phyloP scores from a whole-genome alignment of 208 protist species.

The Crithidia acanthocephali region DNA sequence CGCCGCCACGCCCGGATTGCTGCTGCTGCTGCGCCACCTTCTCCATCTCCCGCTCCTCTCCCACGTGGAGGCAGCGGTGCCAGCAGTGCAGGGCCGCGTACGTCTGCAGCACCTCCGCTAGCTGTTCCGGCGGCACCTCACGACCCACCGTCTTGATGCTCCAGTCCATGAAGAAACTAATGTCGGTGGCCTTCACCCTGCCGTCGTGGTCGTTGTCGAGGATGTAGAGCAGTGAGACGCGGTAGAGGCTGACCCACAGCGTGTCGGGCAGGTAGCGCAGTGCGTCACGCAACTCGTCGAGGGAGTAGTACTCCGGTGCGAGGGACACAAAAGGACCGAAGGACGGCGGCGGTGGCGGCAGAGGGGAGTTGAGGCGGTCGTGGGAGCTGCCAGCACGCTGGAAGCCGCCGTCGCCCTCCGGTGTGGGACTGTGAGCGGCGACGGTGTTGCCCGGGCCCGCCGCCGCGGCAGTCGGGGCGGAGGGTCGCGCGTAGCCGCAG shows the following conservation, averaged over 20 bases:
- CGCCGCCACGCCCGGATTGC: not conserved
- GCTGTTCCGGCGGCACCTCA: constrained; percentile 43
- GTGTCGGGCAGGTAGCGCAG: constrained; percentile 56
- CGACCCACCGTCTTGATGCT: constrained; percentile 44
- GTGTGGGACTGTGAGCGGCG: not conserved
- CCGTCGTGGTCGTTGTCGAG: constrained; percentile 74
- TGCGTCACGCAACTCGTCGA: constrained; percentile 56
- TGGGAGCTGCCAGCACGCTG: too few relatives aligned
- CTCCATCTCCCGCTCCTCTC: constrained; percentile 22
- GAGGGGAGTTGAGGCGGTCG: not conserved
- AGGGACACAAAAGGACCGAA: constrained; percentile 44
- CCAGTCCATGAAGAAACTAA: constrained; percentile 66
- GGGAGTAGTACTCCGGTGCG: constrained; percentile 48
- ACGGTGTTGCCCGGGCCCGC: too few relatives aligned
- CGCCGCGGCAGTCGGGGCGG: not conserved
- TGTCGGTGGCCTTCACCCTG: constrained; percentile 48
- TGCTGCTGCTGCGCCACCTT: constrained; percentile 18
- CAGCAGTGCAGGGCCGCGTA: constrained; percentile 62
- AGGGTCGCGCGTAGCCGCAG: constrained; percentile 34
- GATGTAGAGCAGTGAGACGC: constrained; percentile 64
- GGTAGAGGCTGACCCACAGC: constrained; percentile 60
- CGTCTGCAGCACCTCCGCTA: constrained; percentile 61
- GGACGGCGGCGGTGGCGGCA: constrained; percentile 22
- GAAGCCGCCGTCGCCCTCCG: not conserved
- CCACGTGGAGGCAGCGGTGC: constrained; percentile 47